phyloP scores from a whole-genome alignment of 2,329 filamentous ascomycete genomes.

The Drechmeria coniospora region DNA sequence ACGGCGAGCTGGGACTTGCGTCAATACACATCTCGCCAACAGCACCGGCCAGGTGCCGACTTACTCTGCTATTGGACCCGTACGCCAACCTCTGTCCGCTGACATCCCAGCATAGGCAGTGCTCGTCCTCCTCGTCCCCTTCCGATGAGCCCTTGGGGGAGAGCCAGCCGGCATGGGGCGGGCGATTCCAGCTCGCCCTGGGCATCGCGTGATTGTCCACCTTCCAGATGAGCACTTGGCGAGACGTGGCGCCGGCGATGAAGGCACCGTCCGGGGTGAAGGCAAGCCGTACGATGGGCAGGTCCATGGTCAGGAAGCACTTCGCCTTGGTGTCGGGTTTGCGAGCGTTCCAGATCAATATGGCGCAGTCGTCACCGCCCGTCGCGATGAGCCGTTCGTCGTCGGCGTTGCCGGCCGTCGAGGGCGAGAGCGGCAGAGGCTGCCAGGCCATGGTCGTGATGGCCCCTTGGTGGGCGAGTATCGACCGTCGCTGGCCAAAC shows the following conservation, averaged over 20 bases:
- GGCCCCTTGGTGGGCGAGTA: conserved; percentile 41
- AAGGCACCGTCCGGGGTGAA: conserved; percentile 50
- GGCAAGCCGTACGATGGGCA: conserved; percentile 40
- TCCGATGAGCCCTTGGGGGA: conserved; percentile 39
- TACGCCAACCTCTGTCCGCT: conserved; percentile 47
- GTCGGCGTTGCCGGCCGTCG: conserved; percentile 17
- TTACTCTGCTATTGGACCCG: conserved; percentile 45
- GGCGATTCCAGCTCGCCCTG: conserved; percentile 42
- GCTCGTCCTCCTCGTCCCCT: conserved; percentile 42
- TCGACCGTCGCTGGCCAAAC: conserved; percentile 35
- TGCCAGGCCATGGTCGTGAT: conserved; percentile 48
- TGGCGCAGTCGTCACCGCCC: conserved; percentile 46
- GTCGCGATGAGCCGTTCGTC: conserved; percentile 45
- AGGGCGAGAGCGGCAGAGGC: conserved; percentile 26
- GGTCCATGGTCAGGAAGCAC: conserved; percentile 45
- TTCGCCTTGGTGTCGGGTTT: conserved; percentile 38
- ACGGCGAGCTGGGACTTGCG: conserved; percentile 35
- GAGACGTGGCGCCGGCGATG: conserved; percentile 44
- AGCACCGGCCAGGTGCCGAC: no score
- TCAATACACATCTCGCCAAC: no score
- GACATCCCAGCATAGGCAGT: conserved; percentile 47
- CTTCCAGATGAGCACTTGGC: conserved; percentile 48
- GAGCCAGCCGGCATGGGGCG: conserved; percentile 40
- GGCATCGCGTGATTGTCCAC: conserved; percentile 43
- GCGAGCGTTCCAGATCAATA: conserved; percentile 46